Percentiles rank a stretch among this genome's conserved stretches.
Evolutionary conservation across 257 asterid species (phyloP).

Genomic region (Solanum virginianum): DNA sequence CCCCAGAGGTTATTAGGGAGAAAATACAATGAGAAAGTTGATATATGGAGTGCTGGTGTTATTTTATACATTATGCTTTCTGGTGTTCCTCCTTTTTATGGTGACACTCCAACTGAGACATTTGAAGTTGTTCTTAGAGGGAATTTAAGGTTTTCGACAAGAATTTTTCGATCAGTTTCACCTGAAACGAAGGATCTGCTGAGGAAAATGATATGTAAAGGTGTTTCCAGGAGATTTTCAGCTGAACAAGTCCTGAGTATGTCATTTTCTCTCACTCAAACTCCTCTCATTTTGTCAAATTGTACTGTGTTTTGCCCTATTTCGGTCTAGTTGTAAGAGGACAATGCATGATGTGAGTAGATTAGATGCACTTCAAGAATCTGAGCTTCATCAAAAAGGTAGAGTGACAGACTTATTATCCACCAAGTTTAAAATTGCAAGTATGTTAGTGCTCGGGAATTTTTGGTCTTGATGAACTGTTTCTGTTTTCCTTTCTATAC

Average conservation of each 20-base stretch:
- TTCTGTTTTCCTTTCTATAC: neutral
- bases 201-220: slow-evolving; percentile 75
- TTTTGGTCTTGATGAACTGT: neutral
- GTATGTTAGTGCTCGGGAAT: neutral
- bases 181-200: slow-evolving; percentile 70
- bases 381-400: neutral
- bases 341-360: neutral
- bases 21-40: slow-evolving; percentile 67
- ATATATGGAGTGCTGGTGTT: slow-evolving; percentile 87
- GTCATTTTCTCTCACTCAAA: slow-evolving; percentile 2
- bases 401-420: neutral
- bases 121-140: slow-evolving; percentile 70
- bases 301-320: neutral
- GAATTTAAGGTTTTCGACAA: slow-evolving; percentile 59
- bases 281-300: neutral
- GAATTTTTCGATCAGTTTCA: slow-evolving; percentile 49
- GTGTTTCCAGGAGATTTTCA: slow-evolving; percentile 39
- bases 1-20: slow-evolving; percentile 82
- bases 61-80: slow-evolving; percentile 75
- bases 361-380: neutral
- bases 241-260: slow-evolving; percentile 77
- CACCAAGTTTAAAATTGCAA: neutral
- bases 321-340: neutral
- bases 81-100: slow-evolving; percentile 80
- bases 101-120: slow-evolving; percentile 59